These are phyloP conservation scores for Talaromyces sp. DNA, from an alignment of 2,329 filamentous ascomycete genomes.

Conservation along the genomic window DNA sequence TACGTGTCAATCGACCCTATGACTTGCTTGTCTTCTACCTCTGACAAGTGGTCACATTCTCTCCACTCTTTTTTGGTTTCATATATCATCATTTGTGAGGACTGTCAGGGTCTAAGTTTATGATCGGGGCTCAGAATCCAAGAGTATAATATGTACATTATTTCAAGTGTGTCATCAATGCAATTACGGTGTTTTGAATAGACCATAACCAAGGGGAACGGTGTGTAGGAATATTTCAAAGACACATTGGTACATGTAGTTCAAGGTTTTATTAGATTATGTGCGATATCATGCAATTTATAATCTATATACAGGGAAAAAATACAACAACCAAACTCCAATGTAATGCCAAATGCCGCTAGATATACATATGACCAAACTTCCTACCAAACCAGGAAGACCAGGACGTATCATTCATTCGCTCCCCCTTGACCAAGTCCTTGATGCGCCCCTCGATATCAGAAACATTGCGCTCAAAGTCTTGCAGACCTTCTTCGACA, in stretches of 20 bases:
- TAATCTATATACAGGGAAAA: background rate
- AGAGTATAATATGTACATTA: background rate
- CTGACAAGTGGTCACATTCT: background rate
- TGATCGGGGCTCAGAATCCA: background rate
- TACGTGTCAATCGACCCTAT: background rate
- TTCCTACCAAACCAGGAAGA: constrained; percentile 48
- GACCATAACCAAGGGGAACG: background rate
- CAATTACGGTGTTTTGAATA: background rate
- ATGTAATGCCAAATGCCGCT: background rate
- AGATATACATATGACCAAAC: constrained; percentile 16
- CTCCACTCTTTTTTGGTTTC: constrained; percentile 13
- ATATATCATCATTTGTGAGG: constrained; percentile 1
- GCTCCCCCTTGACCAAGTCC: constrained; percentile 58
- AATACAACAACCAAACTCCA: background rate
- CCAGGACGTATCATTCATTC: constrained; percentile 60
- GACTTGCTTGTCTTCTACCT: background rate
- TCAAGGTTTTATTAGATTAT: background rate
- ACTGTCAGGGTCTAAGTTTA: background rate
- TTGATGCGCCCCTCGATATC: constrained; percentile 63
- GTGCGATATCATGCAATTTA: background rate
- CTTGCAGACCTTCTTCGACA: constrained; percentile 73
- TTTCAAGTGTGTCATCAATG: background rate
- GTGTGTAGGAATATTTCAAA: too few species aligned
- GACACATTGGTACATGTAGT: too few species aligned
- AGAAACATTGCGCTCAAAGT: constrained; percentile 73